phyloP scores from a whole-genome alignment of 1,284 basidiomycete genomes.

The Takashimella tepidaria region DNA sequence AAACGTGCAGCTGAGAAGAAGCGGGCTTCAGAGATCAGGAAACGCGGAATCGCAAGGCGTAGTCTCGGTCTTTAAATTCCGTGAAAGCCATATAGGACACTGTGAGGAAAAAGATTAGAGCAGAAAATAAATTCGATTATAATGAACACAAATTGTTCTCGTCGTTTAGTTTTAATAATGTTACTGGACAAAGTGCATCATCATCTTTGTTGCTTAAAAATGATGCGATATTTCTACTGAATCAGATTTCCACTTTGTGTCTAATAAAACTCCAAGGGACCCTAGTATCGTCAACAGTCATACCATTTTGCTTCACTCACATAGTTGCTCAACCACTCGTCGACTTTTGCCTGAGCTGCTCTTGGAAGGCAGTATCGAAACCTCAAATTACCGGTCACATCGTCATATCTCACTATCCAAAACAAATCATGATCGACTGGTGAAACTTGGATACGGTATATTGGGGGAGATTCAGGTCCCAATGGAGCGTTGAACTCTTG shows the following conservation, averaged over 20 bases:
- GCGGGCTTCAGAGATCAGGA: not conserved
- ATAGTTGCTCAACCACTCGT: not conserved
- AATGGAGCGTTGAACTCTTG: not conserved
- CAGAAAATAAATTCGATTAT: no score
- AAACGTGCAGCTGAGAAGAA: slow-evolving; percentile 16
- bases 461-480: not conserved
- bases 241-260: no score
- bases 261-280: not conserved
- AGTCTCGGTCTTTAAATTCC: not conserved
- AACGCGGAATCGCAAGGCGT: not conserved
- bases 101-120: no score
- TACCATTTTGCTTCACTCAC: not conserved
- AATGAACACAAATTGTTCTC: no score
- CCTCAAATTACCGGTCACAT: not conserved
- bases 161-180: no score
- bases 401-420: not conserved
- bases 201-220: no score
- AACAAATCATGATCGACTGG: not conserved
- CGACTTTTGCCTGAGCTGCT: not conserved
- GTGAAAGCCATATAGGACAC: not conserved
- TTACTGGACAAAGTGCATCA: no score
- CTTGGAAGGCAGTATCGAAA: not conserved
- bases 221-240: no score
- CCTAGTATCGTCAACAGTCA: not conserved
- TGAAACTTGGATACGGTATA: not conserved